A percentile compares a stretch with the other conserved stretches of the same genome.
Evolutionary conservation across 768 basidiomycete species (phyloP).

Genomic region (Holtermannia corniformis): DNA sequence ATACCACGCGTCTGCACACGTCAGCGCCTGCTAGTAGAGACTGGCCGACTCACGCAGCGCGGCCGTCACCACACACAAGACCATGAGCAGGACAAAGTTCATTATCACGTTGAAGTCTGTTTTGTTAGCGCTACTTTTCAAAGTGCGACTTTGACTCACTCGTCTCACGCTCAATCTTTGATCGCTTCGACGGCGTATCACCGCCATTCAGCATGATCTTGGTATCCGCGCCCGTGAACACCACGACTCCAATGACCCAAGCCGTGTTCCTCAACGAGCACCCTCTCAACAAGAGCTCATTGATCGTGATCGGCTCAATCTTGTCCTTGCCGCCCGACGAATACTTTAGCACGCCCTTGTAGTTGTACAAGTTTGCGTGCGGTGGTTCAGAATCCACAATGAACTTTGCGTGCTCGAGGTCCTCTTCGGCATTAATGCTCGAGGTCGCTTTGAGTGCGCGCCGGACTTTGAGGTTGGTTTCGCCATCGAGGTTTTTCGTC

Average conservation of each 20-base stretch:
- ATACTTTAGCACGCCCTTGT: constrained; percentile 75
- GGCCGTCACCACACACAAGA: constrained; percentile 67
- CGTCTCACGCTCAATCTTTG: constrained; percentile 96
- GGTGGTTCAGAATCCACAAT: constrained; percentile 86
- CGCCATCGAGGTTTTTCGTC: constrained; percentile 96
- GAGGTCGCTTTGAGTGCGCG: constrained; percentile 66
- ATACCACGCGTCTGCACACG: constrained; percentile 54
- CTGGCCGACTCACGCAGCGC: constrained; percentile 42
- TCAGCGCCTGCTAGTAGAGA: background rate
- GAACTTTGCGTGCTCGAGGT: constrained; percentile 77
- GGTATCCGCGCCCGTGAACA: constrained; percentile 76
- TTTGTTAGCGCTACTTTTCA: background rate
- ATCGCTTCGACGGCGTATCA: constrained; percentile 88
- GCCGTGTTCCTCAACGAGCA: constrained; percentile 79
- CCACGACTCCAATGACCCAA: constrained; percentile 90
- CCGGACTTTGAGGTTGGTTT: constrained; percentile 90
- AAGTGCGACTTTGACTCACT: constrained; percentile 38
- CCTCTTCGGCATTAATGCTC: constrained; percentile 70
- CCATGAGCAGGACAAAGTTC: constrained; percentile 69
- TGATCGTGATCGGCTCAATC: constrained; percentile 58
- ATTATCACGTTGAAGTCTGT: constrained; percentile 82
- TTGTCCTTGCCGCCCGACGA: constrained; percentile 42
- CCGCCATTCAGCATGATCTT: constrained; percentile 63
- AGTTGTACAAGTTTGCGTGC: constrained; percentile 83
- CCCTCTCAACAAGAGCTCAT: constrained; percentile 83